A percentile compares a stretch with the other conserved stretches of the same genome.
phyloP scores from a whole-genome alignment of 345 rosid genomes.

The Eucalyptus cloeziana region DNA sequence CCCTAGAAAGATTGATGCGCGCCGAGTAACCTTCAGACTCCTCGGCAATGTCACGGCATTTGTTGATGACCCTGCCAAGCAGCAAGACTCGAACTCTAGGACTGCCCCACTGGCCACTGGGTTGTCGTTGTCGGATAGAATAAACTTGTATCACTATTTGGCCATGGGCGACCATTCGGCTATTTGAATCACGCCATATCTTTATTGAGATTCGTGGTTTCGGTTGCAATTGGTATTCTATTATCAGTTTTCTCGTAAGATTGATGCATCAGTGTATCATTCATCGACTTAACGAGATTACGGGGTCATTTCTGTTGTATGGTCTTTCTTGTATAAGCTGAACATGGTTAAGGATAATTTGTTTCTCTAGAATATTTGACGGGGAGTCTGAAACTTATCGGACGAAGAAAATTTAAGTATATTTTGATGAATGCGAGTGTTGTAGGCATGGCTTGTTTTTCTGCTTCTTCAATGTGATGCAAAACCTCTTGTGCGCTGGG shows the following conservation, averaged over 20 bases:
- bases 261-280: neutral
- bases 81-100: constrained; percentile 35
- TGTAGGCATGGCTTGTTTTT: neutral
- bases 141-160: constrained; percentile 49
- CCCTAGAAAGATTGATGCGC: constrained; percentile 48
- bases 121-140: constrained; percentile 55
- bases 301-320: neutral
- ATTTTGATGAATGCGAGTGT: neutral
- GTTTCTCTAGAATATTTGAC: neutral
- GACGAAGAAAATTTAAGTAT: no score
- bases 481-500: neutral
- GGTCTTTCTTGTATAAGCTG: neutral
- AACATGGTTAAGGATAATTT: no score
- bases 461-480: neutral
- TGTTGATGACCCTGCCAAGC: constrained; percentile 59
- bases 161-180: constrained; percentile 33
- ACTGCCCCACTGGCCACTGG: constrained; percentile 51
- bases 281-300: neutral
- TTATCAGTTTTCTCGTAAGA: neutral
- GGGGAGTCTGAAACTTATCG: neutral
- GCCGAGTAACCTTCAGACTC: constrained; percentile 47
- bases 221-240: neutral
- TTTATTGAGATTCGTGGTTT: neutral
- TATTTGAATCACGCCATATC: constrained; percentile 10
- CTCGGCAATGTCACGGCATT: constrained; percentile 76